Percentiles rank a stretch among this genome's conserved stretches.
Conservation (phyloP, 176 grass and related monocot genomes). For the Carex scoparia region DNA sequence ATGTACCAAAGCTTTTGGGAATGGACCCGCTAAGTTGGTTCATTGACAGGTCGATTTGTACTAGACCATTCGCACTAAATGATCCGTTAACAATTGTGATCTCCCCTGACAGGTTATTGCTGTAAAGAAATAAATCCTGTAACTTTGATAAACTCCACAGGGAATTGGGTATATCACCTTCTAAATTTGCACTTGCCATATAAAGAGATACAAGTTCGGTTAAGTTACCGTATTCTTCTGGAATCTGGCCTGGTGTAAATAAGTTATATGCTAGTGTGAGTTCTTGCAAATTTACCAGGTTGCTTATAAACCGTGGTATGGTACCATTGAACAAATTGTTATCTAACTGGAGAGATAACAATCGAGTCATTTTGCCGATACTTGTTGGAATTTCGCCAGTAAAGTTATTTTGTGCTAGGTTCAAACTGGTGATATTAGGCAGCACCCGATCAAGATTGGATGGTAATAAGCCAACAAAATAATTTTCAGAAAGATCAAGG, state of each 20-base stretch:
- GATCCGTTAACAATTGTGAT: slow-evolving; percentile 19
- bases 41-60: slow-evolving; percentile 10
- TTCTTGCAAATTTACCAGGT: slow-evolving; percentile 25
- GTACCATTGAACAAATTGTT: slow-evolving; percentile 31
- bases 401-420: slow-evolving; percentile 33
- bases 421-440: slow-evolving; percentile 26
- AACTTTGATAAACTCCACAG: slow-evolving; percentile 60
- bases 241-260: slow-evolving; percentile 31
- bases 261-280: slow-evolving; percentile 27
- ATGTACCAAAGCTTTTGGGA: slow-evolving; percentile 45
- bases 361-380: slow-evolving; percentile 25
- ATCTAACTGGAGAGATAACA: slow-evolving; percentile 28
- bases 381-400: slow-evolving; percentile 35
- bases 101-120: slow-evolving; percentile 29
- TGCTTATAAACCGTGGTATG: slow-evolving; percentile 41
- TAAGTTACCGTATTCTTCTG: slow-evolving; percentile 44
- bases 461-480: slow-evolving; percentile 42
- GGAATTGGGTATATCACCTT: slow-evolving; percentile 37
- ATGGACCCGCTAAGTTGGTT: slow-evolving; percentile 56
- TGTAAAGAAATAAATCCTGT: background rate
- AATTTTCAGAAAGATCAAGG: slow-evolving; percentile 46
- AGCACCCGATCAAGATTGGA: slow-evolving; percentile 35
- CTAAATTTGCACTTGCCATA: slow-evolving; percentile 4
- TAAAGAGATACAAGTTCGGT: background rate
- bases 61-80: slow-evolving; percentile 33